A percentile compares a stretch with the other conserved stretches of the same genome.
phyloP scores from a whole-genome alignment of 139 green algal species.

The Tetraselmis striata region DNA sequence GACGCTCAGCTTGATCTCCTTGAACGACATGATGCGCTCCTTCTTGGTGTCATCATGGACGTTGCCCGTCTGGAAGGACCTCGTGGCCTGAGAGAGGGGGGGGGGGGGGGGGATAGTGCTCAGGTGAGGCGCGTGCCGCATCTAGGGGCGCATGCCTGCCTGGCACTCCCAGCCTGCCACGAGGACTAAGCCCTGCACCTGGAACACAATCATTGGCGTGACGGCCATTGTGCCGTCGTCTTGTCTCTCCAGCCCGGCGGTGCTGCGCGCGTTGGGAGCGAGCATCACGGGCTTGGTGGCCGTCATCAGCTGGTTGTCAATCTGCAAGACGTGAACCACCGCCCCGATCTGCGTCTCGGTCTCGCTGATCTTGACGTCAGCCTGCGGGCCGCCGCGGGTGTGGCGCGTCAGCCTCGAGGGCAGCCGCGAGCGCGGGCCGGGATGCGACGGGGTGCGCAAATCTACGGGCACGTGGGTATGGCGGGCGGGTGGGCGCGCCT shows the following conservation, averaged over 20 bases:
- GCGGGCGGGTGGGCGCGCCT: too few relatives aligned
- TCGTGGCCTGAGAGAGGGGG: background rate
- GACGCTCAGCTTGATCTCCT: constrained; percentile 52
- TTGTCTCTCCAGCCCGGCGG: background rate
- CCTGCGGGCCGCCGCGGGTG: too few relatives aligned
- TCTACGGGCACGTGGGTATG: too few relatives aligned
- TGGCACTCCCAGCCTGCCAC: too few relatives aligned
- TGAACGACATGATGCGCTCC: constrained; percentile 66
- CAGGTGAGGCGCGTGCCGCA: too few relatives aligned
- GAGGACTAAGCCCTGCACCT: too few relatives aligned
- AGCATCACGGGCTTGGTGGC: constrained; percentile 73
- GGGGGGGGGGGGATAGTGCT: too few relatives aligned
- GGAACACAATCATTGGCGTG: background rate
- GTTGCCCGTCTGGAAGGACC: background rate
- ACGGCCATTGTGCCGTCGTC: background rate
- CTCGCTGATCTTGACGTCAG: background rate
- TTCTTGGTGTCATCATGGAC: background rate
- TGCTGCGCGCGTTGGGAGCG: constrained; percentile 24
- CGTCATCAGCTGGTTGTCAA: constrained; percentile 85
- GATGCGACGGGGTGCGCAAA: too few relatives aligned
- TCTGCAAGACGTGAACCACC: constrained; percentile 53
- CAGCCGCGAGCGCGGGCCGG: too few relatives aligned
- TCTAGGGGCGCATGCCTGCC: background rate
- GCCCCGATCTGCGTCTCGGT: constrained; percentile 18
- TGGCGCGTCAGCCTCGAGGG: too few relatives aligned